These are phyloP conservation scores for Salvia miltiorrhiza DNA, from an alignment of 257 asterid genomes.

Conservation along the genomic window DNA sequence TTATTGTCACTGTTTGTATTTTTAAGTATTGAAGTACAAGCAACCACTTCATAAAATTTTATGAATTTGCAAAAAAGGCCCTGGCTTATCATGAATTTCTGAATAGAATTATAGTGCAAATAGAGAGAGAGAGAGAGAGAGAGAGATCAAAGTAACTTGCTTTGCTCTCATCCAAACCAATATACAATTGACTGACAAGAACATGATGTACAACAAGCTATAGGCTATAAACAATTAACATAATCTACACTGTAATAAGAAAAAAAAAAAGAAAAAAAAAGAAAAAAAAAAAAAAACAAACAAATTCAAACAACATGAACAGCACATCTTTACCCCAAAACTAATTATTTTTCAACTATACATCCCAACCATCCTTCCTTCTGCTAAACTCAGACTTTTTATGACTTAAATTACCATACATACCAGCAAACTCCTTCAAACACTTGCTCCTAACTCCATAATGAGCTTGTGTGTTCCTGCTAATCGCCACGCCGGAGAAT, in stretches of 20 bases:
- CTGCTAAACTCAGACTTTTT: conserved; percentile 55
- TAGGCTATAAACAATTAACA: conserved; percentile 20
- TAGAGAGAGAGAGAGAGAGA: too few species aligned
- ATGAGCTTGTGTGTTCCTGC: conserved; percentile 68
- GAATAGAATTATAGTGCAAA: too few species aligned
- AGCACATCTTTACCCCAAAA: neutral
- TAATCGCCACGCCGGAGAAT: conserved; percentile 78
- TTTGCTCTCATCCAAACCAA: conserved; percentile 21
- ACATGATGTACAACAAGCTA: conserved; percentile 16
- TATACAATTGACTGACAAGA: conserved; percentile 42
- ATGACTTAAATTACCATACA: conserved; percentile 63
- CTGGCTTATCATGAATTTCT: neutral
- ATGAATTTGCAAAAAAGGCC: neutral
- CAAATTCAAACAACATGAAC: neutral
- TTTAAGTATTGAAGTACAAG: neutral
- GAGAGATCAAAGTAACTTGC: too few species aligned
- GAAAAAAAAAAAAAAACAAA: neutral
- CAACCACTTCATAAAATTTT: neutral
- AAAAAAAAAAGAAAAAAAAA: neutral
- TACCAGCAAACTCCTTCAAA: conserved; percentile 45
- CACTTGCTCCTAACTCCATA: conserved; percentile 66
- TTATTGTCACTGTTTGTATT: neutral
- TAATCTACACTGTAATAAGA: conserved; percentile 11
- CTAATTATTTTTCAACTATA: conserved; percentile 35
- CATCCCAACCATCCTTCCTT: conserved; percentile 96